phyloP scores from a whole-genome alignment of 768 basidiomycete species.

The Pulveroboletus sp. region DNA sequence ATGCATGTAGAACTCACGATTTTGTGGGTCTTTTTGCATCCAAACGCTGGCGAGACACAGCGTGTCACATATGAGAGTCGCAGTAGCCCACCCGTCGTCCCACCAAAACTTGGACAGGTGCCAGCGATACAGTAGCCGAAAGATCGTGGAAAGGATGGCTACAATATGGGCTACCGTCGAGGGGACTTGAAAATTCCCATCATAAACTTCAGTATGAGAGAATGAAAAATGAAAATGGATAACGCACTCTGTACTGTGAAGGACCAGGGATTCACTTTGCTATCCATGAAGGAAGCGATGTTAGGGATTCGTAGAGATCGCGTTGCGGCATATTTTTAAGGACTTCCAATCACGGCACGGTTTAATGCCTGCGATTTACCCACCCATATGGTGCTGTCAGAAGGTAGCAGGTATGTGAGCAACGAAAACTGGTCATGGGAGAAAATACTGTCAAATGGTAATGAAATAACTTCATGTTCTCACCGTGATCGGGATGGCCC shows the following conservation, averaged over 20 bases:
- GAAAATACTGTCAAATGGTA: background rate
- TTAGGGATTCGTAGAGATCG: background rate
- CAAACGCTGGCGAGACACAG: slow-evolving; percentile 20
- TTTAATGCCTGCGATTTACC: background rate
- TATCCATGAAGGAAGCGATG: background rate
- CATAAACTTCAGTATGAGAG: background rate
- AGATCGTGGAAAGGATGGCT: slow-evolving; percentile 18
- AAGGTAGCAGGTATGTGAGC: background rate
- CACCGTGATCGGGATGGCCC: background rate
- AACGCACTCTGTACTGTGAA: slow-evolving; percentile 14
- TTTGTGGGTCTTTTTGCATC: background rate
- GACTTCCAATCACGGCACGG: slow-evolving; percentile 1
- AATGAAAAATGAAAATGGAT: background rate
- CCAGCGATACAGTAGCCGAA: slow-evolving; percentile 23
- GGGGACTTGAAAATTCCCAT: slow-evolving; percentile 7
- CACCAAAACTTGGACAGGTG: slow-evolving; percentile 19
- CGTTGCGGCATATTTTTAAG: background rate
- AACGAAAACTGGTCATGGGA: background rate
- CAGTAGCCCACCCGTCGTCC: slow-evolving; percentile 27
- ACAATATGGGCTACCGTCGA: slow-evolving; percentile 14
- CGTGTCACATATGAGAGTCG: slow-evolving; percentile 23
- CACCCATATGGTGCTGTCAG: background rate
- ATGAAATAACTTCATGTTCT: background rate
- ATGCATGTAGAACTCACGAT: slow-evolving; percentile 9
- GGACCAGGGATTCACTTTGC: slow-evolving; percentile 1